These are phyloP conservation scores for Colletotrichum sublineola DNA, from an alignment of 2,329 filamentous ascomycete genomes.

Conservation along the genomic window DNA sequence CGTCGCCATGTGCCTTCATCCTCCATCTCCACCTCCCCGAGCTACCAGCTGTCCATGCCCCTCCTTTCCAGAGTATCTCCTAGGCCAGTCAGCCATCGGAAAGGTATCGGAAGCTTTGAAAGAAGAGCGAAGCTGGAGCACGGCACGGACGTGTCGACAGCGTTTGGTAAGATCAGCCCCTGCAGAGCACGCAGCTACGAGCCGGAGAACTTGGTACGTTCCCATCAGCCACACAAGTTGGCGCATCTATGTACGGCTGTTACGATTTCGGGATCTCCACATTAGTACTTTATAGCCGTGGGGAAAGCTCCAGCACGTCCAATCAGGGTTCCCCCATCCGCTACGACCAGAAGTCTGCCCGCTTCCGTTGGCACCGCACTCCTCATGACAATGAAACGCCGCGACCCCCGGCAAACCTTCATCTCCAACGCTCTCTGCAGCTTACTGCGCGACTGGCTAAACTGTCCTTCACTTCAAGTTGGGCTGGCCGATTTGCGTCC, in stretches of 20 bases:
- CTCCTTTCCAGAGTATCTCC: conserved; percentile 42
- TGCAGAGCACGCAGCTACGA: not conserved
- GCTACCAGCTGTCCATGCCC: conserved; percentile 36
- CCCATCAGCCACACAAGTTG: conserved; percentile 7
- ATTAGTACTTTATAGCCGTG: not conserved
- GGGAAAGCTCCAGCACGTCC: conserved; percentile 6
- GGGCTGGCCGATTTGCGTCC: conserved; percentile 3
- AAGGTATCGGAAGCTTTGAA: conserved; percentile 29
- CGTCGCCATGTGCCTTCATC: conserved; percentile 7
- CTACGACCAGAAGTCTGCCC: conserved; percentile 31
- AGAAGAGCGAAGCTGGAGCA: conserved; percentile 28
- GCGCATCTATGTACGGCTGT: not conserved
- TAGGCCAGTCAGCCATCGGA: conserved; percentile 25
- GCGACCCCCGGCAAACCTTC: conserved; percentile 37
- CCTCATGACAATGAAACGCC: conserved; percentile 33
- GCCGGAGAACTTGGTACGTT: conserved; percentile 8
- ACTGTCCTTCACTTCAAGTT: not conserved
- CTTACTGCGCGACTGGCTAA: conserved; percentile 6
- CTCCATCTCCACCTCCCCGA: conserved; percentile 41
- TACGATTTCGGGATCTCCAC: conserved; percentile 35
- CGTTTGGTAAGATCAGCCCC: conserved; percentile 3
- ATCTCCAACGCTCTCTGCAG: conserved; percentile 27
- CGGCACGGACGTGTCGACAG: conserved; percentile 11
- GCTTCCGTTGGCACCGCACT: conserved; percentile 38
- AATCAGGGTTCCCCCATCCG: conserved; percentile 17